Base-by-base conservation (phyloP, 768 basidiomycete species). In the Pleurotus tuoliensis region DNA sequence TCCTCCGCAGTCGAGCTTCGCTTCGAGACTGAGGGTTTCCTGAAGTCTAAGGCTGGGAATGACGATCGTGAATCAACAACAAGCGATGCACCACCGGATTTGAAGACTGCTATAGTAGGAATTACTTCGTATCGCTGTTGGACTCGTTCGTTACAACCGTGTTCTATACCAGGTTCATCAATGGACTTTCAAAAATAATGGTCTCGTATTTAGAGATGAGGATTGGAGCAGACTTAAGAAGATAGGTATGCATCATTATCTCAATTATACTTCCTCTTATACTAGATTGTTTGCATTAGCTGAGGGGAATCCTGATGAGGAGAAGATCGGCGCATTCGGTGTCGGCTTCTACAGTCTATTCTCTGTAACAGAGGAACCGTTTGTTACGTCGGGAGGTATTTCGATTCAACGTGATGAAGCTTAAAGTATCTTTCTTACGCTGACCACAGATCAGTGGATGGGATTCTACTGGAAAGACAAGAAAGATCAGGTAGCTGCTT, bases 391-490 rank as follows among this genome's bases (percentile, higher is more conserved):
- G 15, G 90, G 90, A 74, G 82, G 88, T 87, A 66, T 50, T 67
- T 54, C 47, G 9, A 34, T 16, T 44, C 41, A 30, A 62, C 68
- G 55, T 67, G 63, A 51, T 62, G 58, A 53, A 37, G 7, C 15
- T 38, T 1, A 56, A 72, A 24, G 37, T 16, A 12, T 34, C 18
- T 56, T 25, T 24, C 69, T 72, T 57, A 68, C 54, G 9, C 39
- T 40, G 15, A 1, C 11, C 41, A 59, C 66, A 81, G 93, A 84
- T 30, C 82, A 90, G 65, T 94, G 92, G 84, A 96, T 96, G 94
- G 88, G 86, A 0, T 98, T 97, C 68, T 91, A 95, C 67, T 98
- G 93, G 93, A 94, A 93, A 67, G 91, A 90, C 64, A 89, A 88
- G 63, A 92, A 90, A 64, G 92, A 94, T 65, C 92, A 94, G 75